Evolutionary conservation across 73 alveolate species (phyloP).

Genomic region (Paramecium sonneborni): DNA sequence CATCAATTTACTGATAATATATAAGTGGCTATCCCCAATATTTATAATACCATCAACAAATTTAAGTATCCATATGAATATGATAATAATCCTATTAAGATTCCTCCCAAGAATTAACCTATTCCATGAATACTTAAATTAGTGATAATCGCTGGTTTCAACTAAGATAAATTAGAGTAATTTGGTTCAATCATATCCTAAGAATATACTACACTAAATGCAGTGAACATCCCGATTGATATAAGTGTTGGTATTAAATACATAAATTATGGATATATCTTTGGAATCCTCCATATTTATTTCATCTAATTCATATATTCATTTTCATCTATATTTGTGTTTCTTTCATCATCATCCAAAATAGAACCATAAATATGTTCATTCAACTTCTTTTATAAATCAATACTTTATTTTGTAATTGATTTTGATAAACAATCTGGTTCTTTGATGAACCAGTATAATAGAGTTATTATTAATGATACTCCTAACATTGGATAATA

Average conservation of each 20-base stretch:
- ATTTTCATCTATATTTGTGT: neutral
- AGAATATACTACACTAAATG: neutral
- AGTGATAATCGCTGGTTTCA: neutral
- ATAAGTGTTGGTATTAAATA: neutral
- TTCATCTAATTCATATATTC: neutral
- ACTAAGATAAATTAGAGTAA: neutral
- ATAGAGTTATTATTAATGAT: neutral
- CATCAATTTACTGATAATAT: neutral
- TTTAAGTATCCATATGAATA: neutral
- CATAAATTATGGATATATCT: neutral
- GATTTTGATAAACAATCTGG: neutral
- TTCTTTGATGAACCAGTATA: constrained; percentile 29
- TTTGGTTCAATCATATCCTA: neutral
- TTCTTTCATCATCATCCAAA: neutral
- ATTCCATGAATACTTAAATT: constrained; percentile 14
- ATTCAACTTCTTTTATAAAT: neutral
- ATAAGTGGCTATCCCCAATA: neutral
- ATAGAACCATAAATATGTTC: neutral
- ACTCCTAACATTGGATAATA: neutral
- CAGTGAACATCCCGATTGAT: neutral
- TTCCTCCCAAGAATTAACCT: constrained; percentile 48
- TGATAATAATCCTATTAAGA: neutral
- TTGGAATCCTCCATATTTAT: constrained; percentile 1
- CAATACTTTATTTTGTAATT: neutral
- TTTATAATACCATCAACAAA: neutral